Evolutionary conservation across 345 rosid genomes (phyloP).

Genomic region (Eucalyptus sp.): DNA sequence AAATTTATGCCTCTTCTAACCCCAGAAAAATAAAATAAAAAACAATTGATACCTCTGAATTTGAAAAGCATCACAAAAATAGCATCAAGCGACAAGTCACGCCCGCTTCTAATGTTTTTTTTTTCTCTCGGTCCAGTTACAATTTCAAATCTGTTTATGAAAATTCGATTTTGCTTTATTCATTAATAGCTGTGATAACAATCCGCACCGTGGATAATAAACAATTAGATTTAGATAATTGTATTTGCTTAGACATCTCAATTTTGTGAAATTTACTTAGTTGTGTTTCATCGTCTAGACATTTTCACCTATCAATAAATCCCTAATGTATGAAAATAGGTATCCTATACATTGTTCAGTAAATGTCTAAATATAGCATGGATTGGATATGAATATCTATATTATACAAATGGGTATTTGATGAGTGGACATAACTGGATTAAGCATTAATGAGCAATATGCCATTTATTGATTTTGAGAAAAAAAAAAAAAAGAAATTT

Average conservation of each 20-base stretch:
- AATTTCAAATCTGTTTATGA: not conserved
- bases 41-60: not conserved
- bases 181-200: not conserved
- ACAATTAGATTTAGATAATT: not conserved
- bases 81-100: not conserved
- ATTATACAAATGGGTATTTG: too few relatives aligned
- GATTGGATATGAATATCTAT: too few relatives aligned
- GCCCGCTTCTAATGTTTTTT: not conserved
- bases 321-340: not conserved
- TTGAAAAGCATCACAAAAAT: not conserved
- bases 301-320: too few relatives aligned
- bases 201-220: not conserved
- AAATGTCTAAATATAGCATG: too few relatives aligned
- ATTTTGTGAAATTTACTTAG: not conserved
- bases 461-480: not conserved
- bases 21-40: too few relatives aligned
- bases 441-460: too few relatives aligned
- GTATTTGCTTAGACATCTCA: not conserved
- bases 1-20: not conserved
- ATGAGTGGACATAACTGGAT: not conserved
- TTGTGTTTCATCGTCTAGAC: too few relatives aligned
- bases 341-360: too few relatives aligned
- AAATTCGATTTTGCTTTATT: not conserved
- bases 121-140: not conserved
- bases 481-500: too few relatives aligned